Base-by-base conservation (phyloP, 2,329 filamentous ascomycete species). In the Phoma herbarum region DNA sequence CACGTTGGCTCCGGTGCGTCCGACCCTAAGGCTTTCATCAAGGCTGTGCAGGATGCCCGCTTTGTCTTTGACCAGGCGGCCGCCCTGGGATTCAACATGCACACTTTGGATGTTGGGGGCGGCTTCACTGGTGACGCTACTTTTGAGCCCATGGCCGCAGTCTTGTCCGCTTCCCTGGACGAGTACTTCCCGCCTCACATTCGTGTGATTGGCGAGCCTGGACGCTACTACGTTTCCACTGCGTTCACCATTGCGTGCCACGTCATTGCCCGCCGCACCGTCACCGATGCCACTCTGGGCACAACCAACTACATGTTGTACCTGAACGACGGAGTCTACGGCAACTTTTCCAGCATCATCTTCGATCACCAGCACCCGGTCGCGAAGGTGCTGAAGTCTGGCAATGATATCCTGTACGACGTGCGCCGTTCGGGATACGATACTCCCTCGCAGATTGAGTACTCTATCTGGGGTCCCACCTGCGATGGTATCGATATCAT, bases 271-370 rank as follows among this genome's bases (percentile, higher is more conserved):
- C 92, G 95, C 61, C 94, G 95, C 72, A 93, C 92, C 39, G 89
- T 98, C 57, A 85, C 89, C 63, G 88, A 94, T 72, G 87, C 90
- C 4, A 82, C 81, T 37, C 83, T 85, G 11, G 83, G 83, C 49
- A 83, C 85, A 62, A 88, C 87, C 61, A 91, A 89, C 67, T 97
- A 96, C 84, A 99, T 98, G 95, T 82, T 97, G 45, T 99, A 99
- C 78, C 83, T 98, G 77, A 99, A 99, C 76, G 95, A 99, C 69
- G 95, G 95, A 26, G 90, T 98, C 52, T 99, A 99, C 74, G 95
- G 95, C 72, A 98, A 98, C 82, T 98, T 99, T 76, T 96, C 92
- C 66, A 96, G 93, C 86, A 98, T 98, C 84, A 97, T 98, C 83
- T 99, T 97, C 77, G 95, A 98, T 75, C 95, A 98, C 79, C 95